Evolutionary conservation across 371 early-diverging fungal genomes (phyloP), one percentile per base, ranked within the genome.

Genomic region (Mortierella sp.): DNA sequence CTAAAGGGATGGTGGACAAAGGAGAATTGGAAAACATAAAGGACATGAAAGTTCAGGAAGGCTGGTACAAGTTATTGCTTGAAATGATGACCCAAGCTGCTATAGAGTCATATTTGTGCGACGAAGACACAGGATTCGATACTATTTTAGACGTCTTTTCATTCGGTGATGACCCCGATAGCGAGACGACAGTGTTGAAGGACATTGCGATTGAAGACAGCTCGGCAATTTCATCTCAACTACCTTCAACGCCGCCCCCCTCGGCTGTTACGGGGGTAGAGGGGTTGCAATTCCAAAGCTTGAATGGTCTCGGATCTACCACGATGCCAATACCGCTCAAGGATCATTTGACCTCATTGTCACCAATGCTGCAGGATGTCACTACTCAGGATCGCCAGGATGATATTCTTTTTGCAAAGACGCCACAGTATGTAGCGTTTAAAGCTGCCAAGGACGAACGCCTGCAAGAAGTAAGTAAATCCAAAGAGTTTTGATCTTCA

Each of bases 1-100:
- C 76, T 37, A 69, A 81, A 51, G 54, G 57, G 6, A 73, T 72
- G 81, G 70, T 67, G 2, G 72, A 60, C 24, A 65, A 65, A 26
- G 77, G 67, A 12, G 67, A 72, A 28, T 35, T 64, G 2, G 39
- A 70, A 40, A 64, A 63, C 11, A 61, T 62, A 32, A 68, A 75
- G 47, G 70, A 70, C 26, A 76, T 69, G 54, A 65, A 87, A 11
- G 89, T 90, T 81, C 87, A 87, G 22, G 86, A 88, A 32, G 84
- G 87, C 20, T 90, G 91, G 91, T 90, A 90, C 57, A 85, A 84
- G 58, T 67, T 90, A 32, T 85, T 90, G 67, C 65, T 90, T 35
- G 89, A 89, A 68, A 70, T 90, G 47, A 79, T 90, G 72, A 90
- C 89, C 8, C 91, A 90, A 62, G 89, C 91, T 10, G 91, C 85